Base-by-base conservation (phyloP, 106 monocot species). In the Agapanthus africanus region DNA sequence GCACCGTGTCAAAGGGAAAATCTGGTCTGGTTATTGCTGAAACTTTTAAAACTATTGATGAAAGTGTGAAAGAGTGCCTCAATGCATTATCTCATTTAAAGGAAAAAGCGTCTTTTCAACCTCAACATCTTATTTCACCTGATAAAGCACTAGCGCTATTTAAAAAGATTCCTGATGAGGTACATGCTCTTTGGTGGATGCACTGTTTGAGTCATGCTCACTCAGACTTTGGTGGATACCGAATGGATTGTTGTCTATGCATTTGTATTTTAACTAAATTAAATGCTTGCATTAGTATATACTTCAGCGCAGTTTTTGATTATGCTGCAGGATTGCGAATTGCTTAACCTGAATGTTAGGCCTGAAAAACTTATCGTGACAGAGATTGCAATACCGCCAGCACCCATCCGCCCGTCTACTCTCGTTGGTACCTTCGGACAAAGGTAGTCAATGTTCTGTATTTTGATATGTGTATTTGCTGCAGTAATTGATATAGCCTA, bases 281-380 rank as follows among this genome's bases (percentile, higher is more conserved):
- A 63, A 36, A 11, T 30, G 18, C 14, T 33, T 63, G 63, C 22
- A 63, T 37, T 63, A n/a, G 37, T 70, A 26, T 22, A 0, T 44
- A 9, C 16, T 44, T 44, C 16, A 63, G 22, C 37, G 38, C 16
- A 36, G 69, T 65, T 49, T 66, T 2, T 54, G 36, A 62, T 59
- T 30, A 47, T 37, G 13, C 4, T 61, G 19, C 77, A 99, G 97
- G 99, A 99, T 67, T 99, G 99, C 85, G 93, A 93, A 79, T 67
- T 99, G 67, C 86, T 99, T 34, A 74, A 85, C 73, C 84, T 99
- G 34, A 70, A 52, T 73, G 87, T 85, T 70, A 79, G 90, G 61
- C 99, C 93, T 11, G 99, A 99, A 67, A 99, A 93, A 51, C 75
- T 99, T 51, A 85, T 99, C 70, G 79, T 93, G 50, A 93, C 99